Evolutionary conservation across 257 asterid species (phyloP).

Genomic region (Anisodus acutangulus): DNA sequence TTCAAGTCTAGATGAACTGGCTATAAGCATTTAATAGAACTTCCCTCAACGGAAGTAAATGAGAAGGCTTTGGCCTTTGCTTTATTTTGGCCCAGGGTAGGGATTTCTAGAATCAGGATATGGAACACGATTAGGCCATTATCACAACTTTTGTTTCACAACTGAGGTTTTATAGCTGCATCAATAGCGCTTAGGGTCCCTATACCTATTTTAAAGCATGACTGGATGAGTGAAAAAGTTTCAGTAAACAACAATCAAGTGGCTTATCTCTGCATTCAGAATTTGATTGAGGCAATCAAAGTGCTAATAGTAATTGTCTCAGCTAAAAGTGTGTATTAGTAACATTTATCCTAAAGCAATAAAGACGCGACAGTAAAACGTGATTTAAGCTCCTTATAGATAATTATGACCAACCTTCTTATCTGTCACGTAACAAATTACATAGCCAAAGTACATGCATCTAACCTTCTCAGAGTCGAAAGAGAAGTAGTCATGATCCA

Average conservation of each 20-base stretch:
- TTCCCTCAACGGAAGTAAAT: not conserved
- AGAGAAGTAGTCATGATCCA: slow-evolving; percentile 59
- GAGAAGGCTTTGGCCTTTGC: not conserved
- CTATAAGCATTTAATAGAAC: slow-evolving; percentile 11
- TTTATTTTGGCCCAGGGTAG: not conserved
- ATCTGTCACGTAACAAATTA: not conserved
- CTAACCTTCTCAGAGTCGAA: slow-evolving; percentile 87
- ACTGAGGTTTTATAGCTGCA: not conserved
- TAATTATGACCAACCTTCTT: not conserved
- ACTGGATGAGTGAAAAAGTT: not conserved
- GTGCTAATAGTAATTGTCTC: not conserved
- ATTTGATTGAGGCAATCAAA: slow-evolving; percentile 15
- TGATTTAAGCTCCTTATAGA: slow-evolving; percentile 7
- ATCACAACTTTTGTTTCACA: not conserved
- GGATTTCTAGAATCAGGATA: not conserved
- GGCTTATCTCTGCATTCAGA: not conserved
- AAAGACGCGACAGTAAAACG: not conserved
- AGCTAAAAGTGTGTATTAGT: not conserved
- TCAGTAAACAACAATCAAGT: not conserved
- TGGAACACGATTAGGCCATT: not conserved
- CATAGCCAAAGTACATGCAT: slow-evolving; percentile 4
- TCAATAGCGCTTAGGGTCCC: too few relatives aligned
- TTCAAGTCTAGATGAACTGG: not conserved
- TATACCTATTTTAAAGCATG: too few relatives aligned
- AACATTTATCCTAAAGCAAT: not conserved